Conservation (phyloP, 148 eudicot species). For the Nyssa sinensis region DNA sequence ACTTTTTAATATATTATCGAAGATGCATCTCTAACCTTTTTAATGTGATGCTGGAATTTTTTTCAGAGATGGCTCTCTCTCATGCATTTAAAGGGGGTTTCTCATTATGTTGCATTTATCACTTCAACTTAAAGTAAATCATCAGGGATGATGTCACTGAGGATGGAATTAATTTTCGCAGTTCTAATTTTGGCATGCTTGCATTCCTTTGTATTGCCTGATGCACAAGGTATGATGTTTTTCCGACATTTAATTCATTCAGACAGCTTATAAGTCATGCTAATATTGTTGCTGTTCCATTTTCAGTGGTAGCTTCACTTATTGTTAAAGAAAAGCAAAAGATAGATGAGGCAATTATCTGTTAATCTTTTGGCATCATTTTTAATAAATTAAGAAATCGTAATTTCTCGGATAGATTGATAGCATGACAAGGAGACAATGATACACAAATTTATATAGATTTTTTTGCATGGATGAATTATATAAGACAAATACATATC, state of each 20-base stretch:
- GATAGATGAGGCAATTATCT: not conserved
- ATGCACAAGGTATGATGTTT: conserved; percentile 59
- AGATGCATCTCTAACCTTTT: not conserved
- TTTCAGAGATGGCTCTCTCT: conserved; percentile 25
- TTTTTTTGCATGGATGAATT: no score
- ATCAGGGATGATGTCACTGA: not conserved
- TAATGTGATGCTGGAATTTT: not conserved
- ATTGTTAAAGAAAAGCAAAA: not conserved
- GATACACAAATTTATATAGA: no score
- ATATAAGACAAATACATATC: no score
- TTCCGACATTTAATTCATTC: not conserved
- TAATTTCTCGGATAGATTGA: not conserved
- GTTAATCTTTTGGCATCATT: not conserved
- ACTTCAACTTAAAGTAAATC: not conserved
- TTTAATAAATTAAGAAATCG: not conserved
- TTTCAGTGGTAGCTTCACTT: not conserved
- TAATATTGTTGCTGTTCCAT: not conserved
- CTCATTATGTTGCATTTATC: conserved; percentile 3
- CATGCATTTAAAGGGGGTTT: conserved; percentile 4
- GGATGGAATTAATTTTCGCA: conserved; percentile 44
- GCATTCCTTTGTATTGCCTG: conserved; percentile 37
- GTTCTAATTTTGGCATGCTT: conserved; percentile 41
- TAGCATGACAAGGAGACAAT: no score
- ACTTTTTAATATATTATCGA: not conserved
- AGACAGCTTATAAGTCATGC: not conserved